A percentile compares a stretch with the other conserved stretches of the same genome.
phyloP scores from a whole-genome alignment of 257 asterid species.

The Solanum clarkiae region DNA sequence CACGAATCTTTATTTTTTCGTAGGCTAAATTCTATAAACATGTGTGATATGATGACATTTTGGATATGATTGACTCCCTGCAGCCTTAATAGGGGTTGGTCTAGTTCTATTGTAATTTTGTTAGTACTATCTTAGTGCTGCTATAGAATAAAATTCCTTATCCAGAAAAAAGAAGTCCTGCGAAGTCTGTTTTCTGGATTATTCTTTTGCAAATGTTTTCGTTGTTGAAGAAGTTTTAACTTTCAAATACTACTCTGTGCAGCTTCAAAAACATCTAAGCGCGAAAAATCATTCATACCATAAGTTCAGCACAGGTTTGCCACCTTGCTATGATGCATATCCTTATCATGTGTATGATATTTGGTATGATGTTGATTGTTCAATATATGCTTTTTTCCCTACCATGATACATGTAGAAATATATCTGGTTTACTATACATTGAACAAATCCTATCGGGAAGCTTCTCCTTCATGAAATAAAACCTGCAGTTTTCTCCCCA shows the following conservation, averaged over 20 bases:
- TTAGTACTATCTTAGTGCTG: not conserved
- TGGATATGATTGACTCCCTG: not conserved
- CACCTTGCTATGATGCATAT: not conserved
- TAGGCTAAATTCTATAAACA: not conserved
- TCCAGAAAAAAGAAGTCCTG: not conserved
- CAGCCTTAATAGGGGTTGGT: not conserved
- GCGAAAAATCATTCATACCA: slow-evolving; percentile 73
- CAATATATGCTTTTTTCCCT: not conserved
- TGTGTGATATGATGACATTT: not conserved
- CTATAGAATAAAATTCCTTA: not conserved
- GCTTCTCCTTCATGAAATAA: not conserved
- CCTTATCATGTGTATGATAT: not conserved
- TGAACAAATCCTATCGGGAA: not conserved
- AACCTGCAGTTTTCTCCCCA: not conserved
- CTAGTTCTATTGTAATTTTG: not conserved
- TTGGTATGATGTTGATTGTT: not conserved
- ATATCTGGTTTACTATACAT: not conserved
- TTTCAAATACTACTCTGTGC: slow-evolving; percentile 12
- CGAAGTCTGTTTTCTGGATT: not conserved
- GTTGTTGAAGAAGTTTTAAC: slow-evolving; percentile 4
- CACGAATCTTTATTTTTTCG: not conserved
- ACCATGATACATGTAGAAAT: not conserved
- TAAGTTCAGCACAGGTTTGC: slow-evolving; percentile 94
- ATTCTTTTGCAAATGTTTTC: not conserved
- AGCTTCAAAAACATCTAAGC: slow-evolving; percentile 92